These are phyloP conservation scores for Penstemon barbatus DNA, from an alignment of 257 asterid genomes.

Conservation along the genomic window DNA sequence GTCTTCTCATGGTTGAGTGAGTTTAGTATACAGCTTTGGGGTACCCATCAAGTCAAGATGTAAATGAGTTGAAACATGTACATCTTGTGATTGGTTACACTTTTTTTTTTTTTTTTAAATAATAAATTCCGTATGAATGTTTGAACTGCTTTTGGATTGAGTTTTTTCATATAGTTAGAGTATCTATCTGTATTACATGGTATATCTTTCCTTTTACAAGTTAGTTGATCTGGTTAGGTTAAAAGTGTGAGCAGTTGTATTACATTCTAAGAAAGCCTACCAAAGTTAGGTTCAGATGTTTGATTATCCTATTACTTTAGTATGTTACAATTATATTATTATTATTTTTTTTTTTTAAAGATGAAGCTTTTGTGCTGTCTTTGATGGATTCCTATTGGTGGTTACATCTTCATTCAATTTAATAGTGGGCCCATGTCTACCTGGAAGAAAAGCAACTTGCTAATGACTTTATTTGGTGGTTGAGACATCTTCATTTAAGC, in stretches of 20 bases:
- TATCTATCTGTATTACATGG: no score
- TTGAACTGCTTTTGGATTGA: no score
- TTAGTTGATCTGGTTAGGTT: slow-evolving; percentile 31
- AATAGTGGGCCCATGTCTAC: slow-evolving; percentile 37
- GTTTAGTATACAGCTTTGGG: no score
- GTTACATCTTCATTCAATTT: slow-evolving; percentile 26
- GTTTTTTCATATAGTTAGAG: no score
- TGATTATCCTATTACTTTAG: neutral
- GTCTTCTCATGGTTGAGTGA: no score
- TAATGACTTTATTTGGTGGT: slow-evolving; percentile 28
- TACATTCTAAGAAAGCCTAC: slow-evolving; percentile 31
- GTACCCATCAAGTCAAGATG: no score
- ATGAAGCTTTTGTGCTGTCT: neutral
- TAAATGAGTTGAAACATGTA: no score
- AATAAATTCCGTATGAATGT: no score
- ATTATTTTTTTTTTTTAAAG: no score
- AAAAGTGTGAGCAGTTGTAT: slow-evolving; percentile 31
- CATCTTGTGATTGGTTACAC: no score
- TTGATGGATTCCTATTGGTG: slow-evolving; percentile 24
- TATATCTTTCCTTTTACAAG: neutral
- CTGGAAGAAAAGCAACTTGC: slow-evolving; percentile 36
- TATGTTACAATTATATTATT: slow-evolving; percentile 4
- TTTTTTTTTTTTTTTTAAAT: no score
- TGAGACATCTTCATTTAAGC: slow-evolving; percentile 26
- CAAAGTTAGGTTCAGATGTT: slow-evolving; percentile 25